Percentiles rank a stretch among this genome's conserved stretches.
Evolutionary conservation across 352 stramenopile genomes (phyloP).

Genomic region (Blastocystis sp.): DNA sequence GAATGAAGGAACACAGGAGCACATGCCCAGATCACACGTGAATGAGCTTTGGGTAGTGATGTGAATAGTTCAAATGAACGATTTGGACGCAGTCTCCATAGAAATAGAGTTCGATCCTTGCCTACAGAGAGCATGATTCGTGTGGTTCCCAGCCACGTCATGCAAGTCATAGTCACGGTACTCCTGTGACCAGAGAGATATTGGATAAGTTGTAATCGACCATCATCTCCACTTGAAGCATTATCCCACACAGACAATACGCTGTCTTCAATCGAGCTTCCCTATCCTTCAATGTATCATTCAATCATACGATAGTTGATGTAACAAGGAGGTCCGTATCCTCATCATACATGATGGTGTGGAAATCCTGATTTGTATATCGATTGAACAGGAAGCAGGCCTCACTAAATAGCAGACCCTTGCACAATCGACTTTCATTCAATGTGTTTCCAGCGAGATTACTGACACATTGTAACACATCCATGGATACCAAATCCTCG

Average conservation of each 20-base stretch:
- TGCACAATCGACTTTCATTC: slow-evolving; percentile 54
- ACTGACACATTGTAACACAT: neutral
- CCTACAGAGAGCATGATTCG: slow-evolving; percentile 9
- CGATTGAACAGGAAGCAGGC: slow-evolving; percentile 17
- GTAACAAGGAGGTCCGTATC: slow-evolving; percentile 12
- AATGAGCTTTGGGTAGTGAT: neutral
- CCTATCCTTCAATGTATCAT: neutral
- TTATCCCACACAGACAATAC: slow-evolving; percentile 33
- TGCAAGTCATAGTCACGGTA: neutral
- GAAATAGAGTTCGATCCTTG: neutral
- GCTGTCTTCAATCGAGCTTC: neutral
- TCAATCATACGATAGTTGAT: neutral
- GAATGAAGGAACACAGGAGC: neutral
- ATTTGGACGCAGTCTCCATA: neutral
- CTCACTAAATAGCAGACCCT: slow-evolving; percentile 28
- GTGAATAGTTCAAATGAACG: neutral
- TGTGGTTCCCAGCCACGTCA: neutral
- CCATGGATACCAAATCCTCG: slow-evolving; percentile 26
- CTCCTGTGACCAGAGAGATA: slow-evolving; percentile 14
- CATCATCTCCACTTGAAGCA: neutral
- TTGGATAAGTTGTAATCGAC: neutral
- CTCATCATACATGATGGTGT: neutral
- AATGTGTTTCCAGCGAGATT: slow-evolving; percentile 4
- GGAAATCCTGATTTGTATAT: slow-evolving; percentile 8
- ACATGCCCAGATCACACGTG: slow-evolving; percentile 25